Conservation (phyloP, 176 grass and related monocot genomes). For the Carex cristatella region DNA sequence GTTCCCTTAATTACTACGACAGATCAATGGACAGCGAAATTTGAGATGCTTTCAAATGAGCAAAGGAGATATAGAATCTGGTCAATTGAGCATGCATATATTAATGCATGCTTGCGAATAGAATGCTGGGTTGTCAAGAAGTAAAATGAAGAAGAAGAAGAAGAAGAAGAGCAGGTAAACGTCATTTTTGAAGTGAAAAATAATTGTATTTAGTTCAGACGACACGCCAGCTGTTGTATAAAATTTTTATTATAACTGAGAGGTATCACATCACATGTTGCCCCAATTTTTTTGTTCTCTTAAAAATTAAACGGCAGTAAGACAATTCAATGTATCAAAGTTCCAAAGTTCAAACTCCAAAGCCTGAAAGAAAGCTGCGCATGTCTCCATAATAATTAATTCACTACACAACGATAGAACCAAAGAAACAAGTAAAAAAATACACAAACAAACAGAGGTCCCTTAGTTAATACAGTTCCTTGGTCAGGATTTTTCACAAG, state of each 20-base stretch:
- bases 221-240: background rate
- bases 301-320: background rate
- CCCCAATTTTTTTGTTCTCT: background rate
- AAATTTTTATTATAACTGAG: background rate
- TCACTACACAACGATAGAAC: background rate
- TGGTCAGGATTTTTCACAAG: conserved; percentile 19
- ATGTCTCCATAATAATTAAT: background rate
- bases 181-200: background rate
- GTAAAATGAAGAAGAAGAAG: background rate
- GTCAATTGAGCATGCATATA: background rate
- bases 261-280: conserved; percentile 5
- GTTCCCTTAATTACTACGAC: background rate
- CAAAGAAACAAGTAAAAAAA: background rate
- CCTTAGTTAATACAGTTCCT: background rate
- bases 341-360: conserved; percentile 2
- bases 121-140: background rate
- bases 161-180: background rate
- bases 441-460: background rate
- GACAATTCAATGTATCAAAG: background rate
- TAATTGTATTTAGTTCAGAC: background rate
- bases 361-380: background rate
- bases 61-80: background rate
- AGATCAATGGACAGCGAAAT: background rate
- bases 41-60: background rate
- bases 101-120: background rate